phyloP scores from a whole-genome alignment of 495 filamentous ascomycete species.

The Symbiotaphrina buchneri region DNA sequence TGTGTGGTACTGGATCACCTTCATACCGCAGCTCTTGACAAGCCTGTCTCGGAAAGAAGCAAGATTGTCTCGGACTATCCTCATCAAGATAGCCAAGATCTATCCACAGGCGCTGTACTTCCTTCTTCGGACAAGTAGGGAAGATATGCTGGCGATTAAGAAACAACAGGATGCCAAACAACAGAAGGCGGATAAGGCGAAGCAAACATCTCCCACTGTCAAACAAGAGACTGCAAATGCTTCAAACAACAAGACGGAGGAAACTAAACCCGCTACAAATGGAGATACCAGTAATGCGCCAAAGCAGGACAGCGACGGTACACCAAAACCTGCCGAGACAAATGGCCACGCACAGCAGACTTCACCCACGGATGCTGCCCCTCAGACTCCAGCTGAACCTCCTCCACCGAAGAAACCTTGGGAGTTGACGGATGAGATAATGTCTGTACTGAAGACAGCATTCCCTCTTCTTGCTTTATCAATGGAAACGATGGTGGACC shows the following conservation, averaged over 20 bases:
- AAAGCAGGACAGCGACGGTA: conserved; percentile 24
- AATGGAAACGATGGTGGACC: conserved; percentile 99
- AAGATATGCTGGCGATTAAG: conserved; percentile 84
- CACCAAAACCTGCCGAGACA: conserved; percentile 9
- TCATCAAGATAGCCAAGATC: conserved; percentile 82
- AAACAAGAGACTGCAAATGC: conserved; percentile 14
- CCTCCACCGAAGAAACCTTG: conserved; percentile 53
- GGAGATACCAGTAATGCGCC: conserved; percentile 14
- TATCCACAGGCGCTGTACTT: conserved; percentile 92
- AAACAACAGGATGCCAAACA: conserved; percentile 67
- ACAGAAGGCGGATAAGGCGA: conserved; percentile 29
- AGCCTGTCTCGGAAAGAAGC: conserved; percentile 80
- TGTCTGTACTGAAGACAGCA: conserved; percentile 79
- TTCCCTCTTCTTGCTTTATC: conserved; percentile 90
- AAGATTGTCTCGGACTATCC: conserved; percentile 53
- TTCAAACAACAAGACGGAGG: too few species aligned
- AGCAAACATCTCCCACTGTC: conserved; percentile 16
- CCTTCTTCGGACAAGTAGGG: conserved; percentile 75
- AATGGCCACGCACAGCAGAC: conserved; percentile 18
- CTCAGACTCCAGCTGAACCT: conserved; percentile 14
- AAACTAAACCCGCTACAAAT: conserved; percentile 4
- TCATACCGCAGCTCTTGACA: conserved; percentile 84
- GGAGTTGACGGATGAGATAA: conserved; percentile 92
- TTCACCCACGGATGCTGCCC: conserved; percentile 7
- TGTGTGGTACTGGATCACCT: conserved; percentile 99